Evolutionary conservation across 495 filamentous ascomycete species (phyloP).

Genomic region (Sphaerosporella brunnea): DNA sequence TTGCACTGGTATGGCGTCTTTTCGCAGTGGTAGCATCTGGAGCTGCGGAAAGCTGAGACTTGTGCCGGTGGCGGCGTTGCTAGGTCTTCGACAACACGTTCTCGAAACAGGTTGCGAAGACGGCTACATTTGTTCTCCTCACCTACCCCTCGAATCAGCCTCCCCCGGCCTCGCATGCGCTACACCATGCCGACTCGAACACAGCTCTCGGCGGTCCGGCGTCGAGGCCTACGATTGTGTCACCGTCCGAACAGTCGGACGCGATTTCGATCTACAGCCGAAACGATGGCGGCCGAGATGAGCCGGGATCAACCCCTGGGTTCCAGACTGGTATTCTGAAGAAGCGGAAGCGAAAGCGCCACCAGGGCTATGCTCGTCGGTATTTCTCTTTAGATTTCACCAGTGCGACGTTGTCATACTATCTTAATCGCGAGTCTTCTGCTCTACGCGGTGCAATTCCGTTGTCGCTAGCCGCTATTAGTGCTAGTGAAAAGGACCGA

Average conservation of each 20-base stretch:
- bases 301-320: slow-evolving; percentile 26
- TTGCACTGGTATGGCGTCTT: slow-evolving; percentile 43
- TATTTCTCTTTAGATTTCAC: slow-evolving; percentile 92
- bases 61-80: not conserved
- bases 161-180: slow-evolving; percentile 58
- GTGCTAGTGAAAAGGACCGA: slow-evolving; percentile 64
- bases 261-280: slow-evolving; percentile 36
- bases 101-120: slow-evolving; percentile 87
- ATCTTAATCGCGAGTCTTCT: slow-evolving; percentile 78
- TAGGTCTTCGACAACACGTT: slow-evolving; percentile 91
- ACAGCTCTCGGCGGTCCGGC: slow-evolving; percentile 24
- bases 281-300: slow-evolving; percentile 16
- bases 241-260: slow-evolving; percentile 35
- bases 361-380: slow-evolving; percentile 78
- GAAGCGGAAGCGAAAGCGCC: slow-evolving; percentile 79
- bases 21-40: not conserved
- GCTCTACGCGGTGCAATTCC: slow-evolving; percentile 83
- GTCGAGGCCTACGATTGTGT: slow-evolving; percentile 5
- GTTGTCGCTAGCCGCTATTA: slow-evolving; percentile 72
- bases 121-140: slow-evolving; percentile 78
- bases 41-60: not conserved
- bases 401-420: slow-evolving; percentile 83
- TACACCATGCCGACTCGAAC: slow-evolving; percentile 38
- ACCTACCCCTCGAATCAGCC: slow-evolving; percentile 75
- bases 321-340: slow-evolving; percentile 68